Percentiles rank a stretch among this genome's conserved stretches.
These are phyloP conservation scores for Trichoderma virens DNA, from an alignment of 495 filamentous ascomycete species.

Conservation along the genomic window DNA sequence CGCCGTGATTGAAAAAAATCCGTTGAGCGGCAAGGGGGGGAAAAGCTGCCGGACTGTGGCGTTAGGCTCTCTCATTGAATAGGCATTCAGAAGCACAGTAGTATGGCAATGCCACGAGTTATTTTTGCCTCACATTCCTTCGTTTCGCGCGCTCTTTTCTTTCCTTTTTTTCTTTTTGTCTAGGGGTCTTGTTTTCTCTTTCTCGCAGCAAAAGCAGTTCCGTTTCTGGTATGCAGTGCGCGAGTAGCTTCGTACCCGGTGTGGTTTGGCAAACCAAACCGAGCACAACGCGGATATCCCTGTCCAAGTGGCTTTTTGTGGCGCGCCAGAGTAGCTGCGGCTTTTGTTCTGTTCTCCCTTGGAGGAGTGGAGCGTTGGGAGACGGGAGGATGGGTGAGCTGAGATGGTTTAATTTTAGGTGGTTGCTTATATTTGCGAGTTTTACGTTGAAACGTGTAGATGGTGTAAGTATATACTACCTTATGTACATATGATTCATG, in stretches of 20 bases:
- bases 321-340: neutral
- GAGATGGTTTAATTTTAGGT: neutral
- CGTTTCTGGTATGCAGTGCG: slow-evolving; percentile 5
- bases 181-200: neutral
- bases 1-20: neutral
- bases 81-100: too few species aligned
- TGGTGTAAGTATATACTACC: neutral
- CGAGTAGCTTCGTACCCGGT: neutral
- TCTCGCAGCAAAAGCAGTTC: neutral
- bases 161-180: neutral
- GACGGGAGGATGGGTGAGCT: neutral
- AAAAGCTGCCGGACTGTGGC: neutral
- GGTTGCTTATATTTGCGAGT: too few species aligned
- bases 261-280: neutral
- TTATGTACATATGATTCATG: neutral
- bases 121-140: neutral
- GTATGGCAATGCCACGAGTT: too few species aligned
- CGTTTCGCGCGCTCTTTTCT: neutral
- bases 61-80: neutral
- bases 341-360: neutral
- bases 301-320: neutral
- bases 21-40: neutral
- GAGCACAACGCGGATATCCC: too few species aligned
- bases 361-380: neutral
- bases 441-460: neutral